Percentiles rank a stretch among this genome's conserved stretches.
These are phyloP conservation scores for Exophiala phaeomuriformis DNA, from an alignment of 2,329 filamentous ascomycete species.

Conservation along the genomic window DNA sequence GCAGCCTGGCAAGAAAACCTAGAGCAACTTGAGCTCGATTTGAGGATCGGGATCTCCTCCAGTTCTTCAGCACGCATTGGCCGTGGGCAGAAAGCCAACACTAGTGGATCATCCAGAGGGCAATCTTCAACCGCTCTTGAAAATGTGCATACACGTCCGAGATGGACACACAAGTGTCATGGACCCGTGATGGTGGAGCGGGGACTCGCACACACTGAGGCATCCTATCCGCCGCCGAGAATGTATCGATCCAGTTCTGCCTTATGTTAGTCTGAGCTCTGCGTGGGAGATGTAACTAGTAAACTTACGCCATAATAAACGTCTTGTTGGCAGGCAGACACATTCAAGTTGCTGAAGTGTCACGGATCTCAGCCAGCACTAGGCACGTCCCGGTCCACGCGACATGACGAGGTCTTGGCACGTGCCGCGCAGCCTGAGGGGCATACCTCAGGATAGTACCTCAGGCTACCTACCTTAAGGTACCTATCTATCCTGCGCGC, in stretches of 20 bases:
- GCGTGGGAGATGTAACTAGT: too few species aligned
- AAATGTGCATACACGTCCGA: background rate
- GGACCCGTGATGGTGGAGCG: background rate
- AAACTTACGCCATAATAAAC: background rate
- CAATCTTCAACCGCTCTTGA: background rate
- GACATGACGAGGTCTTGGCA: too few species aligned
- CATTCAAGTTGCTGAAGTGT: background rate
- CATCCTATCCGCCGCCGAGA: background rate
- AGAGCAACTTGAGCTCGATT: background rate
- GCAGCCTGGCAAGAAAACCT: too few species aligned
- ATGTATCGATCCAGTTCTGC: background rate
- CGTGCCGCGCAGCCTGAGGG: too few species aligned
- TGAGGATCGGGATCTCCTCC: background rate
- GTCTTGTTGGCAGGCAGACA: background rate
- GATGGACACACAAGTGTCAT: background rate
- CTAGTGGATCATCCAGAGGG: background rate
- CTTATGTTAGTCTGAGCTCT: background rate
- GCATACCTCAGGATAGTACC: too few species aligned
- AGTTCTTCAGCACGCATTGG: background rate
- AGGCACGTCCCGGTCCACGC: background rate
- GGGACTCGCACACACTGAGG: background rate
- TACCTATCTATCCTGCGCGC: too few species aligned
- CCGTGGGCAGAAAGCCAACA: background rate
- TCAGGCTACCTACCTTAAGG: too few species aligned
- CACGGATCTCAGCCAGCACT: background rate